phyloP scores from a whole-genome alignment of 148 eudicot species.

The Salicornia ramosissima region DNA sequence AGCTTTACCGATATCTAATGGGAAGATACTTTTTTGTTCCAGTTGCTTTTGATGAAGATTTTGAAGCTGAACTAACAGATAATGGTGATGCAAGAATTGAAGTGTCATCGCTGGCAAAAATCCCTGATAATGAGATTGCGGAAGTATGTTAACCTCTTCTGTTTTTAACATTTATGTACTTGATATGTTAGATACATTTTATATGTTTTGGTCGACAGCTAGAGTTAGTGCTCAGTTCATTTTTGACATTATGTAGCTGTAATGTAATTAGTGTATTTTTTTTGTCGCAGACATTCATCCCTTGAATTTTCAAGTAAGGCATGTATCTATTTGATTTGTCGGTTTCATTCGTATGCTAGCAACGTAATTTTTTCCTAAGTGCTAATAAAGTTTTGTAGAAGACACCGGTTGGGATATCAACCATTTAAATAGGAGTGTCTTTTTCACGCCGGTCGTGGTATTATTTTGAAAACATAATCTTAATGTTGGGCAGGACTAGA shows the following conservation, averaged over 20 bases:
- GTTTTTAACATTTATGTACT: neutral
- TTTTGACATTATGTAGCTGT: neutral
- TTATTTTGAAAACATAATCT: no score
- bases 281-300: neutral
- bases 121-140: slow-evolving; percentile 70
- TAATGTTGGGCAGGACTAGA: no score
- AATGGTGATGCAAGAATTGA: slow-evolving; percentile 85
- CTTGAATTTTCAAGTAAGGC: neutral
- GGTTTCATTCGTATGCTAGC: neutral
- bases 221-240: neutral
- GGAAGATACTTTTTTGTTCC: slow-evolving; percentile 17
- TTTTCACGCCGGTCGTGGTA: no score
- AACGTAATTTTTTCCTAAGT: neutral
- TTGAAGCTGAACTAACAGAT: slow-evolving; percentile 84
- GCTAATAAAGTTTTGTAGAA: no score
- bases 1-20: neutral
- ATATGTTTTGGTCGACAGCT: neutral
- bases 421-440: no score
- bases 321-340: neutral
- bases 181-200: neutral
- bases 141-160: slow-evolving; percentile 40
- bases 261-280: neutral
- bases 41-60: slow-evolving; percentile 99
- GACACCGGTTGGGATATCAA: no score
- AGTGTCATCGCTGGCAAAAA: slow-evolving; percentile 65